These are phyloP conservation scores for Salix viminalis DNA, from an alignment of 345 rosid genomes.

Conservation along the genomic window DNA sequence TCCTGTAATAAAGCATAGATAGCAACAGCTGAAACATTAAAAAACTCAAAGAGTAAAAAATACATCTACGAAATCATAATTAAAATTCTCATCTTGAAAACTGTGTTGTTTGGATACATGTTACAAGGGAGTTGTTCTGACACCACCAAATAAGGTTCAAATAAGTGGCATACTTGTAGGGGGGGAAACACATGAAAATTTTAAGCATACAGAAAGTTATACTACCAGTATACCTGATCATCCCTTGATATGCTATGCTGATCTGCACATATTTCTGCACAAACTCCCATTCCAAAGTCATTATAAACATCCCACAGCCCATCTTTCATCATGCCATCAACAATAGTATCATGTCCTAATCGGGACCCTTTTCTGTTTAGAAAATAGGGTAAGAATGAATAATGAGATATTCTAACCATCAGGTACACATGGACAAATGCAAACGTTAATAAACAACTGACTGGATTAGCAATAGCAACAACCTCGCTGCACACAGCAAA, in stretches of 20 bases:
- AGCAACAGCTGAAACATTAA: not conserved
- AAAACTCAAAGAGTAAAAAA: not conserved
- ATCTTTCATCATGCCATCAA: constrained; percentile 35
- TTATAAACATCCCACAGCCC: constrained; percentile 32
- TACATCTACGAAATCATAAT: not conserved
- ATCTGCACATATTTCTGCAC: constrained; percentile 30
- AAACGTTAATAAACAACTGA: not conserved
- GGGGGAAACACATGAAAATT: not conserved
- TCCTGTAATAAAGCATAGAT: constrained; percentile 12
- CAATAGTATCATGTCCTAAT: constrained; percentile 24
- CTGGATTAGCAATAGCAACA: not conserved
- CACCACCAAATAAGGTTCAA: not conserved
- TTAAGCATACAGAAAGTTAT: too few relatives aligned
- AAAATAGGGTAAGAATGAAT: not conserved
- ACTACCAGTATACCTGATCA: constrained; percentile 17
- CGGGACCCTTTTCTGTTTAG: constrained; percentile 28
- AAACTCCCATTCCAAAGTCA: constrained; percentile 36
- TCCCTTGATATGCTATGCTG: constrained; percentile 21
- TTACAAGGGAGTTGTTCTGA: not conserved
- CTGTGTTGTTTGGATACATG: not conserved
- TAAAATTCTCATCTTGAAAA: not conserved
- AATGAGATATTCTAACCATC: not conserved
- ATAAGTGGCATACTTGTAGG: not conserved
- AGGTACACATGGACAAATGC: not conserved
- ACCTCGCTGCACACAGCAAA: not conserved